These are phyloP conservation scores for Candida michaelii DNA, from an alignment of 805 yeast genomes.

Conservation along the genomic window DNA sequence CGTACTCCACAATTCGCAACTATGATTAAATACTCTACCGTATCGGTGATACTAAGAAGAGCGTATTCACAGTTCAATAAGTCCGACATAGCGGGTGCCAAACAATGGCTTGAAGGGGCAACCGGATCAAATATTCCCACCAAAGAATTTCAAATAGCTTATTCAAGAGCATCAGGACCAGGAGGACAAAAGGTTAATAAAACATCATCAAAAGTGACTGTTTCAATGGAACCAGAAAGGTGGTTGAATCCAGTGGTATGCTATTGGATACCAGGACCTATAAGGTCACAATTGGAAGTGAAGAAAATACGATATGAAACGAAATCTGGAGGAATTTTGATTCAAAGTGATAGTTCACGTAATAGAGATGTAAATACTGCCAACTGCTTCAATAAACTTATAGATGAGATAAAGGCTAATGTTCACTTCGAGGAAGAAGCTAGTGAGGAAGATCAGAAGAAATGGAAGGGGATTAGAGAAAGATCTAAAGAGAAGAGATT, in stretches of 20 bases:
- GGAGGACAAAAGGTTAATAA: slow-evolving; percentile 90
- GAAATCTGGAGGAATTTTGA: slow-evolving; percentile 52
- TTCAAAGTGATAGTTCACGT: slow-evolving; percentile 61
- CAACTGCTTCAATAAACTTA: slow-evolving; percentile 60
- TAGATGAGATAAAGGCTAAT: slow-evolving; percentile 47
- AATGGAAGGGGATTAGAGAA: slow-evolving; percentile 48
- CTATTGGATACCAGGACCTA: slow-evolving; percentile 59
- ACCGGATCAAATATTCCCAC: slow-evolving; percentile 41
- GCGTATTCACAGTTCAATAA: slow-evolving; percentile 14
- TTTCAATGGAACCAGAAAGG: slow-evolving; percentile 43
- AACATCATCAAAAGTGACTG: slow-evolving; percentile 63
- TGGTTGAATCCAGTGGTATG: slow-evolving; percentile 44
- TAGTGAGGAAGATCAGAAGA: slow-evolving; percentile 43
- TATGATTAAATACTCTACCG: background rate
- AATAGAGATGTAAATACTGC: slow-evolving; percentile 57
- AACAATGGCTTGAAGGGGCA: slow-evolving; percentile 43
- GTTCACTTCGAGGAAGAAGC: slow-evolving; percentile 51
- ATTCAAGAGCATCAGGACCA: slow-evolving; percentile 71
- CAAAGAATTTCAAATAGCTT: slow-evolving; percentile 43
- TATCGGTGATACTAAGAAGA: background rate
- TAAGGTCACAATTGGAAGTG: slow-evolving; percentile 41
- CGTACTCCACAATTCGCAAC: background rate
- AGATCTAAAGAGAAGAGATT: slow-evolving; percentile 32
- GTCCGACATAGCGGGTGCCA: slow-evolving; percentile 32
- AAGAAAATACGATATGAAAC: slow-evolving; percentile 53